Evolutionary conservation across 1,284 basidiomycete genomes (phyloP), one percentile per base, ranked within the genome.

Genomic region (Lentinula novae-zelandiae): DNA sequence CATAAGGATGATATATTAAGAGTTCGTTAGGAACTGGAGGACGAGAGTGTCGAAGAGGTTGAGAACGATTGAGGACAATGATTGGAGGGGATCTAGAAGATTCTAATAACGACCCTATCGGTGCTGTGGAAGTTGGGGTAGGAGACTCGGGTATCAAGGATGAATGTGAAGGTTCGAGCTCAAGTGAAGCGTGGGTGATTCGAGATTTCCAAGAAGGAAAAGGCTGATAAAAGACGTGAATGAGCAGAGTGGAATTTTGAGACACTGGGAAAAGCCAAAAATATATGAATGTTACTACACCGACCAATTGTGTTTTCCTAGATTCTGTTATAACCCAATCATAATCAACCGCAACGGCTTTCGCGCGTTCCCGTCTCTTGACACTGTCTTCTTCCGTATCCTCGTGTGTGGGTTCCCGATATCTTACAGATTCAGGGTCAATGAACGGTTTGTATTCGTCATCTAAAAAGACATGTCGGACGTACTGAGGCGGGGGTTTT

Each of bases 281-380:
- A 27, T 10, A 46, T n/a, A 15, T 17, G 15, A n/a, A 27, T 27
- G 27, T 27, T 27, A 3, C 3, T 27, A 13, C 10, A 53, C 27
- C 3, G 27, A 52, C 39, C 34, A 42, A 34, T 3, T 58, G 48
- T 8, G 56, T n/a, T 22, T 38, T 58, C 7, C 9, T 27, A 2
- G 58, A 60, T 20, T 60, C 58, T 12, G 42, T 10, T 20, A 60
- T 34, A 5, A 60, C 42, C 58, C 58, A 60, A 7, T 42, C 50
- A 33, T 46, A 60, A 60, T 60, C 58, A 9, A 60, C 58, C 17
- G 58, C 58, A 9, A 60, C 34, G 34, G 51, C 40, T 36, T 60
- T 27, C 12, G 51, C n/a, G 9, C 33, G 15, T 46, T 53, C 27
- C 4, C 51, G 58, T 38, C 58, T 42, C 34, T 38, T 42, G 1